Base-by-base conservation (phyloP, 768 basidiomycete species). In the Termitomyces titanicus region DNA sequence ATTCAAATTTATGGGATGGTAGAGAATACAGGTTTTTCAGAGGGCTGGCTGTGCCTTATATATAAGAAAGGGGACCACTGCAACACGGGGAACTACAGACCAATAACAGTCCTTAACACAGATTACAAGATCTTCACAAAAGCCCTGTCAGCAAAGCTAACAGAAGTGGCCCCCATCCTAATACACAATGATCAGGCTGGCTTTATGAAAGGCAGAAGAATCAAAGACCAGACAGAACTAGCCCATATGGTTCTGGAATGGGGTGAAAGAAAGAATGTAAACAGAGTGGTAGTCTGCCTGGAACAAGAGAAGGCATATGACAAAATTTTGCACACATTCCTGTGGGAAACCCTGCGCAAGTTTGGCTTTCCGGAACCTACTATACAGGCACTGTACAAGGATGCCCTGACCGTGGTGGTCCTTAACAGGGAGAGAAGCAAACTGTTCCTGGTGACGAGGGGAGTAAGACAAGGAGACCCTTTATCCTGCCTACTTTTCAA, bases 401-500 rank as follows among this genome's bases (percentile, higher is more conserved):
- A 57, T 27, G 52, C n/a, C n/a, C n/a, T 55, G 0, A 54, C 55
- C 4, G n/a, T 12, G 17, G 29, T 60, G 3, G 46, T 60, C 20
- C 13, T 60, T 3, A 60, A 60, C 35, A 54, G 55, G 5, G 12
- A 39, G 11, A n/a, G 44, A 9, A 60, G 59, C 43, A 35, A 40
- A 31, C 47, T 55, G 24, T 60, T 33, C 31, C 22, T 11, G 6
- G 45, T 60, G 3, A 53, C 33, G 3, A 27, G 59, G 31, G 55
- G 59, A 15, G 55, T 60, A 3, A 20, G 68, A 1, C 73, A 74
- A 58, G 74, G 74, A 0, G 72, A 76, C 61, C 74, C 74, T 0
- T 63, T 77, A 0, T 75, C 70, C 1, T 75, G 75, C 54, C 65
- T 76, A 0, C 67, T 76, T 0, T 77, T 74, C 40, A 66, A 76